Evolutionary conservation across 306 rosid species (phyloP), one percentile per base, ranked within the genome.

Genomic region (Trifolium fragiferum): DNA sequence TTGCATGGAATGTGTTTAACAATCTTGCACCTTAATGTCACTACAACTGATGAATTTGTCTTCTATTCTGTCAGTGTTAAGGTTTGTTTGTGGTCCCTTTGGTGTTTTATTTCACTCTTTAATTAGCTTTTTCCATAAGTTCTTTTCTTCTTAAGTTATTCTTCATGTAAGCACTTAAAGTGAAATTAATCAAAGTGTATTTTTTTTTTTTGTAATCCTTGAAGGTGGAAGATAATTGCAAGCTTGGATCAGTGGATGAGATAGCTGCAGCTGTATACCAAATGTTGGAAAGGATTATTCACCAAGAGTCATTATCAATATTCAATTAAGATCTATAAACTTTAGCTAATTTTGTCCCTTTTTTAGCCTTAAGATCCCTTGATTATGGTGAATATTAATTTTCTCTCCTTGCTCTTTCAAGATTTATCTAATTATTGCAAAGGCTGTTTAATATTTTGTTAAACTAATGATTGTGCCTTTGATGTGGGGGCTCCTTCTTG

Each of bases 141-240:
- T 62, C 2, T 32, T 51, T 23, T 60, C 65, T 59, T 59, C 66
- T 7, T 60, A 30, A 15, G 41, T 13, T 15, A 30, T 60, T 60
- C 66, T 30, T 1, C 66, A 30, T 30, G 6, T 30, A 60, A 53
- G 60, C 60, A 19, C 9, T 60, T 6, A 54, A 54, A 53, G 0
- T 53, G 14, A 53, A 53, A 18, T 8, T 53, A 19, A 10, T 49
- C 30, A 64, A 37, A 16, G 68, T 63, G n/a, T 8, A 16, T 27
- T 37, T 6, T 64, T 37, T 16, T 19, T 40, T 65, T 11, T 23
- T 65, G 73, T 83, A 75, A 35, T 33, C 3, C 1, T 63, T 64
- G 25, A 18, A 90, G 99, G 90, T 92, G 35, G 99, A 95, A 59
- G 99, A 95, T 63, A 97, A 86, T 53, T 92, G 99, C 74, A 83